Evolutionary conservation across 805 yeast genomes (phyloP), one percentile per base, ranked within the genome.

Genomic region (Hanseniaspora pseudoguilliermondii): DNA sequence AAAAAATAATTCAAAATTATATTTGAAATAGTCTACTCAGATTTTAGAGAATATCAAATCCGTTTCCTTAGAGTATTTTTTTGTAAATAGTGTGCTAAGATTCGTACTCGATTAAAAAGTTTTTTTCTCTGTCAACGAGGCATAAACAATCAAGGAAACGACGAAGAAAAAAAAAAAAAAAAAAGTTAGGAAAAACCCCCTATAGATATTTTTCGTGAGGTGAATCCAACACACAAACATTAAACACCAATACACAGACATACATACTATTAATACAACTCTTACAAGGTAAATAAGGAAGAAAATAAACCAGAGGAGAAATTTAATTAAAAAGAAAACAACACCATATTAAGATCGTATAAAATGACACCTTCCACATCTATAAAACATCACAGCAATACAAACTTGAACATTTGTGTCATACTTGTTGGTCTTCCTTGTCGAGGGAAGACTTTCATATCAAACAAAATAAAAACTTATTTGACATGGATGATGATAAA

Each of bases 391-490:
- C 66, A 74, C 3, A 74, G 72, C 57, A 74, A 71, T 44, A 60
- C 72, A 62, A 83, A 84, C 65, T 76, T 84, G 53, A 76, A 89
- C 60, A 81, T 87, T 32, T 87, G 95, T 72, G 95, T 87, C 42
- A 83, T 87, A 20, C 85, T 87, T 86, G 93, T 86, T 40, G 95
- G 95, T 1, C 71, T 85, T 41, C 95, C 95, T 13, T 91, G 93
- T 15, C 78, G 97, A 57, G 98, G 98, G 3, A 93, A 93, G 69
- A 85, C 96, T 3, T 82, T 89, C 68, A 91, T 93, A 59, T 89
- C 97, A 2, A 95, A 89, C 66, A 93, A 91, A 67, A 84, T 93
- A 54, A 95, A 91, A 35, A 77, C 97, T 48, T 93, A 91, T 65
- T 75, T 93, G 54, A 81, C 89, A 36, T 93, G 98, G 98, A 75